Evolutionary conservation across 805 yeast species (phyloP).

Genomic region (Candida manassasensis): DNA sequence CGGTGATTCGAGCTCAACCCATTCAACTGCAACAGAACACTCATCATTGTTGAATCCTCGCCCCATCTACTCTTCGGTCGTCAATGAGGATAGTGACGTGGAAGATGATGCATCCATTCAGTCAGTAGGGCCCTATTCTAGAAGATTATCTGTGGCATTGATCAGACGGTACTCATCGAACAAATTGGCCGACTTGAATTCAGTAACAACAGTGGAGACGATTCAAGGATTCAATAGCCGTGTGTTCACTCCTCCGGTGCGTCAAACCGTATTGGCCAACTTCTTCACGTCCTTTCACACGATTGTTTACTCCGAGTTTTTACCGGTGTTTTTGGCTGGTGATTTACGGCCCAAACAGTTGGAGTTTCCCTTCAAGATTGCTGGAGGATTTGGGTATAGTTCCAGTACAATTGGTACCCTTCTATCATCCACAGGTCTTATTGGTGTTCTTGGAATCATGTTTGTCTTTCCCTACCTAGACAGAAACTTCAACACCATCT

Average conservation of each 20-base stretch:
- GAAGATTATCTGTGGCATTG: slow-evolving; percentile 18
- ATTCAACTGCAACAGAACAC: background rate
- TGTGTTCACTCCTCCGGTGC: slow-evolving; percentile 26
- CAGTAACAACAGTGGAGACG: slow-evolving; percentile 7
- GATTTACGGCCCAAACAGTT: slow-evolving; percentile 19
- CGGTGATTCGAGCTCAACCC: slow-evolving; percentile 4
- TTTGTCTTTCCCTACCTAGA: slow-evolving; percentile 51
- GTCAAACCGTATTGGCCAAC: slow-evolving; percentile 29
- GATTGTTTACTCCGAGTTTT: slow-evolving; percentile 48
- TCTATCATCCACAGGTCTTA: slow-evolving; percentile 49
- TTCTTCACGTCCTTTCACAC: slow-evolving; percentile 44
- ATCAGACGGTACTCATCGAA: slow-evolving; percentile 16
- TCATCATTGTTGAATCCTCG: slow-evolving; percentile 4
- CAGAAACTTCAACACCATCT: slow-evolving; percentile 41
- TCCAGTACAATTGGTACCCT: slow-evolving; percentile 46
- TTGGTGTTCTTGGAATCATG: slow-evolving; percentile 47
- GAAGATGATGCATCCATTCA: slow-evolving; percentile 10
- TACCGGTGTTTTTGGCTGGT: slow-evolving; percentile 51
- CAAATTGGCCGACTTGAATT: slow-evolving; percentile 8
- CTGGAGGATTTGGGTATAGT: slow-evolving; percentile 50
- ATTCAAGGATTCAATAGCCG: slow-evolving; percentile 15
- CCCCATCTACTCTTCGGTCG: slow-evolving; percentile 3
- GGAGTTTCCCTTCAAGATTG: slow-evolving; percentile 43
- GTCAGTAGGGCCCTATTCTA: slow-evolving; percentile 10
- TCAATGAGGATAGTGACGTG: background rate